Conservation (phyloP, 2,329 filamentous ascomycete species). For the Triangularia verruculosa region DNA sequence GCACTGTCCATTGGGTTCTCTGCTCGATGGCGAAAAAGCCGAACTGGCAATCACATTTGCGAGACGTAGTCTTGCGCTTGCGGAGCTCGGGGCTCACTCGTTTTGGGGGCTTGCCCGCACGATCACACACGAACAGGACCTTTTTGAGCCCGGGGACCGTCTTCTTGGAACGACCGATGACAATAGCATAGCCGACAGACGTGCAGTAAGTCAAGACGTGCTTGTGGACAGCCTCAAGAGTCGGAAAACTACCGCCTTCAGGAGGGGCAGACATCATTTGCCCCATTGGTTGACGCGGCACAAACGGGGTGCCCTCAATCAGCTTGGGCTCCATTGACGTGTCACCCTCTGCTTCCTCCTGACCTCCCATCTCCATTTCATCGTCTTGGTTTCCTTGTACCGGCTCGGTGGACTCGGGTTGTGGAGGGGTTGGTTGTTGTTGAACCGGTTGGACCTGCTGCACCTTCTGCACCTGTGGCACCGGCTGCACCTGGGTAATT, state of each 20-base stretch:
- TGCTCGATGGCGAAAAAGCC: slow-evolving; percentile 69
- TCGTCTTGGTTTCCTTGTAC: slow-evolving; percentile 44
- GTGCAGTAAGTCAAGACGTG: slow-evolving; percentile 63
- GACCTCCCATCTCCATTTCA: slow-evolving; percentile 53
- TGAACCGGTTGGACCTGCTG: slow-evolving; percentile 31
- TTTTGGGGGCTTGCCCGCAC: slow-evolving; percentile 60
- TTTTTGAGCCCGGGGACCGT: slow-evolving; percentile 65
- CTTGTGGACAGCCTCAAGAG: slow-evolving; percentile 62
- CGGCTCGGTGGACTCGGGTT: slow-evolving; percentile 23
- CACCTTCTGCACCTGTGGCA: slow-evolving; percentile 40
- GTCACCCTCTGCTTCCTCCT: slow-evolving; percentile 46
- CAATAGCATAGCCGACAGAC: slow-evolving; percentile 65
- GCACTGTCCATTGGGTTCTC: slow-evolving; percentile 63
- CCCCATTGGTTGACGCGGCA: slow-evolving; percentile 55
- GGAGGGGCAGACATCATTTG: slow-evolving; percentile 61
- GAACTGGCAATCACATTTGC: slow-evolving; percentile 66
- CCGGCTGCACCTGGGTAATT: slow-evolving; percentile 24
- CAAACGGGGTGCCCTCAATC: slow-evolving; percentile 48
- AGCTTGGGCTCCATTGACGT: slow-evolving; percentile 47
- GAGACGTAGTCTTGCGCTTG: slow-evolving; percentile 65
- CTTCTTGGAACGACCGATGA: slow-evolving; percentile 66
- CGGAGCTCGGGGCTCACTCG: slow-evolving; percentile 62
- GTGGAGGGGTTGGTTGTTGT: slow-evolving; percentile 27
- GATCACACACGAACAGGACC: slow-evolving; percentile 64
- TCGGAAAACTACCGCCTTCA: slow-evolving; percentile 62